These are phyloP conservation scores for Colletotrichum sp. DNA, from an alignment of 2,329 filamentous ascomycete genomes.

Conservation along the genomic window DNA sequence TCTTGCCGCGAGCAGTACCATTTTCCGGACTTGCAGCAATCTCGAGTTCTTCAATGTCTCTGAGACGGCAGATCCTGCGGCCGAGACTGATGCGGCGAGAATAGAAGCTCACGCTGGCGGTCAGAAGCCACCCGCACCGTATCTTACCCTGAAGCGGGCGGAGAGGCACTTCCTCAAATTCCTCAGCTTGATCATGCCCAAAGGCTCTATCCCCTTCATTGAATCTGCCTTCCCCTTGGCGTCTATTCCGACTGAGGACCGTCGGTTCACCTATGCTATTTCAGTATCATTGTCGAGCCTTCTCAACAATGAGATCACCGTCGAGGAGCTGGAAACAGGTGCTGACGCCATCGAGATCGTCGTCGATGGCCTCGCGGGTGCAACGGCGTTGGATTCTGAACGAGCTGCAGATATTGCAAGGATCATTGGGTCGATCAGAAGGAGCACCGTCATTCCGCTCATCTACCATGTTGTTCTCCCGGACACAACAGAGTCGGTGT, in stretches of 20 bases:
- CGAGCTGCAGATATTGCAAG: slow-evolving; percentile 59
- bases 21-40: slow-evolving; percentile 72
- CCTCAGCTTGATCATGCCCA: slow-evolving; percentile 63
- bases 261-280: slow-evolving; percentile 71
- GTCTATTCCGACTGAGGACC: slow-evolving; percentile 62
- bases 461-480: slow-evolving; percentile 56
- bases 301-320: slow-evolving; percentile 56
- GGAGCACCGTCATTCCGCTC: slow-evolving; percentile 66
- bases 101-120: slow-evolving; percentile 27
- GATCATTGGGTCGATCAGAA: slow-evolving; percentile 63
- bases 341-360: slow-evolving; percentile 71
- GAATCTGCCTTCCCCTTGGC: slow-evolving; percentile 71
- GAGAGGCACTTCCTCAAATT: slow-evolving; percentile 75
- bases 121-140: slow-evolving; percentile 56
- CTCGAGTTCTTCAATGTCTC: slow-evolving; percentile 80
- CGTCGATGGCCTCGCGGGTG: slow-evolving; percentile 40
- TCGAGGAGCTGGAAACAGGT: slow-evolving; percentile 70
- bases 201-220: slow-evolving; percentile 59
- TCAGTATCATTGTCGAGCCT: slow-evolving; percentile 65
- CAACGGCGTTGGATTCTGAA: slow-evolving; percentile 26
- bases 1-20: slow-evolving; percentile 58
- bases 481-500: slow-evolving; percentile 36
- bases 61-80: slow-evolving; percentile 42
- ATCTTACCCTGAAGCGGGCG: slow-evolving; percentile 70
- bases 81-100: slow-evolving; percentile 14